Percentiles rank a stretch among this genome's conserved stretches.
phyloP scores from a whole-genome alignment of 768 basidiomycete genomes.

The Dendrothele bispora region DNA sequence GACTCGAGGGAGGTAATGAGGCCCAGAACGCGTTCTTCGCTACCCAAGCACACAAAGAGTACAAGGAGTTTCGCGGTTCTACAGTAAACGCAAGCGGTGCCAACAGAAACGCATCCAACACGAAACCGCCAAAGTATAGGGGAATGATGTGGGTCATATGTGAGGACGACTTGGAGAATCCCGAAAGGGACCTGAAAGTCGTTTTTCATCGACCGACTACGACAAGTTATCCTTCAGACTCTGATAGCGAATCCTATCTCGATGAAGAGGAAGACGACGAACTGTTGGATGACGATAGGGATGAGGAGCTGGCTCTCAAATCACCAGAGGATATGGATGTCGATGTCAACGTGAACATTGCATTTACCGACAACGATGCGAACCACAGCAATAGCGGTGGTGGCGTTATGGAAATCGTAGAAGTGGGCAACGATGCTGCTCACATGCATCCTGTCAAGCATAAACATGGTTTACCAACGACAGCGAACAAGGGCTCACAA shows the following conservation, averaged over 20 bases:
- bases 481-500: too few relatives aligned
- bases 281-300: too few relatives aligned
- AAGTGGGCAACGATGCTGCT: conserved; percentile 12
- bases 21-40: conserved; percentile 85
- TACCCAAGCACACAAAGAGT: conserved; percentile 20
- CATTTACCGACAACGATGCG: conserved; percentile 4
- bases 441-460: conserved; percentile 59
- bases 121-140: conserved; percentile 47
- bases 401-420: background rate
- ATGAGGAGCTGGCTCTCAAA: conserved; percentile 27
- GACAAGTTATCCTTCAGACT: conserved; percentile 7
- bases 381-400: background rate
- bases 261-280: conserved; percentile 24
- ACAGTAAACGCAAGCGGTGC: conserved; percentile 4
- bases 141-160: conserved; percentile 80
- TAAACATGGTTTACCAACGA: too few relatives aligned
- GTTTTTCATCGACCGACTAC: conserved; percentile 28
- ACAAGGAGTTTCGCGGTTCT: conserved; percentile 3
- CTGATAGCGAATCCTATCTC: conserved; percentile 7
- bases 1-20: conserved; percentile 76
- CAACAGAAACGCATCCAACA: conserved; percentile 10
- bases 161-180: conserved; percentile 60
- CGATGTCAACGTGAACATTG: conserved; percentile 26
- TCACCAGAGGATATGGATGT: conserved; percentile 20
- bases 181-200: conserved; percentile 23